Evolutionary conservation across 306 rosid species (phyloP).

Genomic region (Dalbergia cochinchinensis): DNA sequence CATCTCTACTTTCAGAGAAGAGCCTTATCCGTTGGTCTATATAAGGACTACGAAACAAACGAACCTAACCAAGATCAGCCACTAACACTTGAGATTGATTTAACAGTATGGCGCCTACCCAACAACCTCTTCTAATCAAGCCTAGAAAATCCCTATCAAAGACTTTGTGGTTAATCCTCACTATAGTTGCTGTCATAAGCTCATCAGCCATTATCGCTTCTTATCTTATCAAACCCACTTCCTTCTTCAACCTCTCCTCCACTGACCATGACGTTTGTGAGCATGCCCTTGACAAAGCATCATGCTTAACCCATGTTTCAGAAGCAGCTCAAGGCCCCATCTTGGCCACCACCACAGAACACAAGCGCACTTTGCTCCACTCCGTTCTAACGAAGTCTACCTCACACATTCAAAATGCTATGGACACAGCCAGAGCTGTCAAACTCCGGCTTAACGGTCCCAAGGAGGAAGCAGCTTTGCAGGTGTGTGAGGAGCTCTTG

Average conservation of each 20-base stretch:
- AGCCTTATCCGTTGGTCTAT: constrained; percentile 31
- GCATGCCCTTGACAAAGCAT: constrained; percentile 45
- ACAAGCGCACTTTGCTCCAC: constrained; percentile 34
- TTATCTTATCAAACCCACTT: constrained; percentile 35
- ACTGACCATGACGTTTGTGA: constrained; percentile 34
- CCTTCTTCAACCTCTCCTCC: not conserved
- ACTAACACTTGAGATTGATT: not conserved
- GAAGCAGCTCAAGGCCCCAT: constrained; percentile 18
- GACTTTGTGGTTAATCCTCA: constrained; percentile 48
- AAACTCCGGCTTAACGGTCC: constrained; percentile 50
- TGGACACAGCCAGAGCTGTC: constrained; percentile 34
- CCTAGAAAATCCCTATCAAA: constrained; percentile 46
- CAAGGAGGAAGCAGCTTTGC: constrained; percentile 48
- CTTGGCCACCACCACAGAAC: not conserved
- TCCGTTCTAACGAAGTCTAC: constrained; percentile 51
- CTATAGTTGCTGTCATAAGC: constrained; percentile 50
- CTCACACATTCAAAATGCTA: constrained; percentile 43
- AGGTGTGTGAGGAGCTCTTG: constrained; percentile 62
- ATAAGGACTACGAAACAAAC: constrained; percentile 25
- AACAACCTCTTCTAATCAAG: constrained; percentile 56
- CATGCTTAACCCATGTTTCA: constrained; percentile 58
- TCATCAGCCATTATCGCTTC: constrained; percentile 54
- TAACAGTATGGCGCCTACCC: constrained; percentile 58
- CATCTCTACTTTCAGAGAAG: no score
- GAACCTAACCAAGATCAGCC: not conserved